phyloP scores from a whole-genome alignment of 805 yeast genomes.

The Diddensiella transvaalensis region DNA sequence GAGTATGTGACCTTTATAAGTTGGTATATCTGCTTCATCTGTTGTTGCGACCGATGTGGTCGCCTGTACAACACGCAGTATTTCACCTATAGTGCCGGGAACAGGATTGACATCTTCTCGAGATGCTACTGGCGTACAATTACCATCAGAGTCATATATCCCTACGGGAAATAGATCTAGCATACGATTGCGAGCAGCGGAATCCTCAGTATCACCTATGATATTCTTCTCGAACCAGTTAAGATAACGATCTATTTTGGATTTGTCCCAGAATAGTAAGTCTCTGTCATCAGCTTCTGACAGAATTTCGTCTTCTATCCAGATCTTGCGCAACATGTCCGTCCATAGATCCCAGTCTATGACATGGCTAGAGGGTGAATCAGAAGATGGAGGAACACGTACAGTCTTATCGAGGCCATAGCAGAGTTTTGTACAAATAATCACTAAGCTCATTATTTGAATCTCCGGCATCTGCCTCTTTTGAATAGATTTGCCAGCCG shows the following conservation, averaged over 20 bases:
- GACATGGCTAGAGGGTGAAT: constrained; percentile 18
- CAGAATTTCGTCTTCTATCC: constrained; percentile 24
- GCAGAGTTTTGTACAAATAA: constrained; percentile 18
- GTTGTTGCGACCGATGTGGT: constrained; percentile 1
- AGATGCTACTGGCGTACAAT: not conserved
- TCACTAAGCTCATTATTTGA: constrained; percentile 10
- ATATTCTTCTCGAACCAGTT: constrained; percentile 44
- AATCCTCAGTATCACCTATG: constrained; percentile 4
- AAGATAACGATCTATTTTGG: constrained; percentile 45
- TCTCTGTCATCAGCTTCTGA: constrained; percentile 34
- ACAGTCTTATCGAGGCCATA: constrained; percentile 27
- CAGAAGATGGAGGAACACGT: constrained; percentile 6
- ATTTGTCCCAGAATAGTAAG: constrained; percentile 47
- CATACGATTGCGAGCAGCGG: constrained; percentile 15
- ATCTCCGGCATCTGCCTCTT: constrained; percentile 16
- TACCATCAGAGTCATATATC: constrained; percentile 9
- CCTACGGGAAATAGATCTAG: constrained; percentile 25
- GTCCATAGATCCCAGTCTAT: constrained; percentile 34
- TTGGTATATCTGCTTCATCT: not conserved
- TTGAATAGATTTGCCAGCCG: not conserved
- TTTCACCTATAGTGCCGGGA: constrained; percentile 16
- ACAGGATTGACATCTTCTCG: constrained; percentile 2
- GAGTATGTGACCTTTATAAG: not conserved
- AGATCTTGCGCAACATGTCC: constrained; percentile 29
- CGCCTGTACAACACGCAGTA: constrained; percentile 9